Evolutionary conservation across 148 eudicot species (phyloP).

Genomic region (Beta vulgaris): DNA sequence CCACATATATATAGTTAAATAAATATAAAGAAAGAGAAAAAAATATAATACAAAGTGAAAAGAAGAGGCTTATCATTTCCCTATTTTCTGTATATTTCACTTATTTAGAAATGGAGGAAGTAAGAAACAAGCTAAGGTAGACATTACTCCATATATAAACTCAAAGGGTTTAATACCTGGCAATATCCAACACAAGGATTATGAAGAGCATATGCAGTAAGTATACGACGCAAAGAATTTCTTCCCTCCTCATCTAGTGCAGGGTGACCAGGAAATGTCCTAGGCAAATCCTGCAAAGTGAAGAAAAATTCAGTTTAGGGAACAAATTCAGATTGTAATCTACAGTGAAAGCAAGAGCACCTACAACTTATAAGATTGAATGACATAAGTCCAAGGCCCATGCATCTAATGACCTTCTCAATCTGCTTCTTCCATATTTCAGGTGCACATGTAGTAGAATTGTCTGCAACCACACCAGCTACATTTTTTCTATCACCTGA

Average conservation of each 20-base stretch:
- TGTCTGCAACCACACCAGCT: not conserved
- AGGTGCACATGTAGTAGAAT: slow-evolving; percentile 27
- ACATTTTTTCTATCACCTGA: slow-evolving; percentile 31
- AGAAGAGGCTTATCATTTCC: too few relatives aligned
- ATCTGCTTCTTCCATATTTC: slow-evolving; percentile 82
- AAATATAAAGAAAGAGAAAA: too few relatives aligned
- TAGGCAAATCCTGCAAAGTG: slow-evolving; percentile 73
- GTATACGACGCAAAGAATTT: slow-evolving; percentile 80
- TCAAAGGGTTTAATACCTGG: slow-evolving; percentile 48
- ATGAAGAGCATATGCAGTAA: slow-evolving; percentile 85
- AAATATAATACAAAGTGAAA: too few relatives aligned
- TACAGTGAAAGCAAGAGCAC: slow-evolving; percentile 58
- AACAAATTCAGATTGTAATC: slow-evolving; percentile 31
- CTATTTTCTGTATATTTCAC: too few relatives aligned
- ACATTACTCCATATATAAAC: not conserved
- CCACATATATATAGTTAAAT: too few relatives aligned
- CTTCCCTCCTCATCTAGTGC: slow-evolving; percentile 83
- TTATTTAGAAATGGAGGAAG: too few relatives aligned
- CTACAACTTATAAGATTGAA: slow-evolving; percentile 63
- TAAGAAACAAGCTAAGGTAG: not conserved
- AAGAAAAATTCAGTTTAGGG: slow-evolving; percentile 49
- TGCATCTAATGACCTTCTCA: slow-evolving; percentile 93
- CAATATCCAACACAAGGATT: slow-evolving; percentile 96
- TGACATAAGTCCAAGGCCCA: slow-evolving; percentile 61
- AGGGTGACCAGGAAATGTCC: slow-evolving; percentile 98